Evolutionary conservation across 2,329 filamentous ascomycete genomes (phyloP), one percentile per base, ranked within the genome.

Genomic region (Escovopsis sp.): DNA sequence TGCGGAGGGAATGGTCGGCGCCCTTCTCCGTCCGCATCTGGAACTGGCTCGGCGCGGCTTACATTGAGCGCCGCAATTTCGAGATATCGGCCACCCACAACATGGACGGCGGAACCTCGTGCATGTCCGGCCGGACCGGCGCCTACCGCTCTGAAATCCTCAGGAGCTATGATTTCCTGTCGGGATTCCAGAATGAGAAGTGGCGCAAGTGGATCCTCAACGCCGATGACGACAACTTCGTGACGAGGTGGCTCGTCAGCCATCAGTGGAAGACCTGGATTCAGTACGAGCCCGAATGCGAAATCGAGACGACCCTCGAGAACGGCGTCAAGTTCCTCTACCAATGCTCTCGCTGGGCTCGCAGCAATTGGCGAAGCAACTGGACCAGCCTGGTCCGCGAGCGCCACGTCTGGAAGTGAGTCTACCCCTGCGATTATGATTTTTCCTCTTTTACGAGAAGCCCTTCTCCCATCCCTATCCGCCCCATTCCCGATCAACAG

Each of bases 301-400:
- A 93, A 62, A 81, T 96, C 46, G 80, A 91, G 66, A 96, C 89
- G 24, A 95, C 88, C 3, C 71, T 96, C 34, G 89, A 95, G 61
- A 84, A 89, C 58, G 82, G 88, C 57, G 68, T 73, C 43, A 93
- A 88, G 56, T 96, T 94, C 57, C 68, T 96, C 48, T 89, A 85
- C 57, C 89, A 96, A 63, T 96, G 89, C 63, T 77, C 89, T 37
- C 76, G 89, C 38, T 96, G 89, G 89, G 87, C 91, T 35, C 79
- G 89, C 55, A 95, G 88, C 70, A 96, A 96, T 64, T 96, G 89
- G 89, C 75, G 89, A 57, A 94, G 87, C 68, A 96, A 96, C 62
- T 80, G 86, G 62, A 95, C 86, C 40, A 95, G 86, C 61, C 71
- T 95, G 56, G 73, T 89, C 49, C 76, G 76, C 48, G 89, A 95